Base-by-base conservation (phyloP, 306 rosid genomes). In the Prunus mira region DNA sequence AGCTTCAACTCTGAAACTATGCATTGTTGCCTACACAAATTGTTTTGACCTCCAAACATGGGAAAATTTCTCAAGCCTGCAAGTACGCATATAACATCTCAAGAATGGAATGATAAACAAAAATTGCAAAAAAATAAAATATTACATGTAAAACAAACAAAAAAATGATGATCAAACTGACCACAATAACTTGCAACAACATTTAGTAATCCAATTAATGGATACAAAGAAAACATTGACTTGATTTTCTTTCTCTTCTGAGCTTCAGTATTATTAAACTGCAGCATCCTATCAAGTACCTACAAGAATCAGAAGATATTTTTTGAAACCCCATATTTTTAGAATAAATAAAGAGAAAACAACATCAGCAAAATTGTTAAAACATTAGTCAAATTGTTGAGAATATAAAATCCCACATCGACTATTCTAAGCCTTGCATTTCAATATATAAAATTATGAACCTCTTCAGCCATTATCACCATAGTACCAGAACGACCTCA, bases 251-350 rank as follows among this genome's bases (percentile, higher is more conserved):
- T 3, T 28, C 30, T 28, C 30, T 28, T 28, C 0, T 28, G 67
- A 22, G 50, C 56, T 32, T 80, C 75, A n/a, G 65, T 76, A 46
- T 52, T 73, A 84, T 83, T 84, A 82, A 80, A 93, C 38, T 41
- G 78, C 78, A 95, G 81, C 96, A 95, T 90, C 88, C 88, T 82
- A 71, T 84, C 78, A 27, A 95, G 77, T 58, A 90, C 97, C 97
- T 95, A 78, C 89, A 84, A 67, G 78, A 30, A 77, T 19, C 67
- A 77, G 46, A 71, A 63, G 58, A 67, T 54, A 70, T 68, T 41
- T 72, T 65, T 71, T 79, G 69, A 73, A 72, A 77, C 66, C 56
- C 38, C 49, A 27, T 63, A 65, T 13, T 67, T 52, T 57, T 76
- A 60, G 51, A 81, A 74, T 56, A 68, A 70, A 55, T n/a, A 72